phyloP scores from a whole-genome alignment of 2,329 filamentous ascomycete species.

The Ramichloridium luteum region DNA sequence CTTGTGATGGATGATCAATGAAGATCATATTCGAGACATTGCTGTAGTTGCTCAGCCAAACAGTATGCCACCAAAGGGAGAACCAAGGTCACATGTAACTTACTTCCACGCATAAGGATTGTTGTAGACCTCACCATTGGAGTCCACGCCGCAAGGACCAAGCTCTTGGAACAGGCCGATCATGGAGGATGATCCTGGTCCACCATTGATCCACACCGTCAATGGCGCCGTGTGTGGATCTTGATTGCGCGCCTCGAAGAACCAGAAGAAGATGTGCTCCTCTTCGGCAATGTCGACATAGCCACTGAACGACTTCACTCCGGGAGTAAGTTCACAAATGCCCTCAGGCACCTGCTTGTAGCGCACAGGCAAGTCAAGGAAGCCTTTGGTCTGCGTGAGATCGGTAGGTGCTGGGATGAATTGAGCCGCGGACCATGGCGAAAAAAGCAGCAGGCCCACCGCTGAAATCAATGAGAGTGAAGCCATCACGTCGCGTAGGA shows the following conservation, averaged over 20 bases:
- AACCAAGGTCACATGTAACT: no score
- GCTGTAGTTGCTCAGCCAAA: constrained; percentile 28
- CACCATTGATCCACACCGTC: constrained; percentile 50
- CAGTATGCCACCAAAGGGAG: no score
- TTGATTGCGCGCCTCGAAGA: constrained; percentile 42
- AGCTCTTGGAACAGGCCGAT: constrained; percentile 44
- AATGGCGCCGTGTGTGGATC: constrained; percentile 42
- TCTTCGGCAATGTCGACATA: constrained; percentile 42
- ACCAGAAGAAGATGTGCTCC: constrained; percentile 42
- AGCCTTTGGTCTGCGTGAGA: constrained; percentile 32
- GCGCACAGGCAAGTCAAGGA: constrained; percentile 40
- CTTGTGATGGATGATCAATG: constrained; percentile 53
- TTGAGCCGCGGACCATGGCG: no score
- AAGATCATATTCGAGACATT: constrained; percentile 49
- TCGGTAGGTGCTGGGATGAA: constrained; percentile 36
- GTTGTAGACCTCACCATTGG: constrained; percentile 36
- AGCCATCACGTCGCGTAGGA: no score
- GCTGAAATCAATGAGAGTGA: no score
- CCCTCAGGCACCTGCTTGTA: constrained; percentile 46
- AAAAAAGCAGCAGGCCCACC: no score
- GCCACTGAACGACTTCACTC: constrained; percentile 44
- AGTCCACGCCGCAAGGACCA: constrained; percentile 41
- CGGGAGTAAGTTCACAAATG: constrained; percentile 45
- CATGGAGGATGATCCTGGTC: constrained; percentile 46
- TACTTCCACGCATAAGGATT: constrained; percentile 56